Evolutionary conservation across 345 rosid species (phyloP).

Genomic region (Reutealis trisperma): DNA sequence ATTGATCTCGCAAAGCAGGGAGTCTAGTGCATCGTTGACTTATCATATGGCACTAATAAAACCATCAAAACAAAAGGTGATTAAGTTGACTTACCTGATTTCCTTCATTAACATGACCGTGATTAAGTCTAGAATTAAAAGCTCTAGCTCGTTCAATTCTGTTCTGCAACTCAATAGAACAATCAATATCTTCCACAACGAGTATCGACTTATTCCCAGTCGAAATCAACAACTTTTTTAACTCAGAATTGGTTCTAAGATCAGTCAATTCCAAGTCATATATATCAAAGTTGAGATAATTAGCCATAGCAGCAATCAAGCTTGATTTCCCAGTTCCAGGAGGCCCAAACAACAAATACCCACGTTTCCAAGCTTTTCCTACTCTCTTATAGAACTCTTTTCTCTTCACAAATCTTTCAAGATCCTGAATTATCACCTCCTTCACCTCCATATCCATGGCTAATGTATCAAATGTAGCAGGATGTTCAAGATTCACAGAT

Average conservation of each 20-base stretch:
- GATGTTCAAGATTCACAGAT: constrained; percentile 35
- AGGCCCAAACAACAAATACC: constrained; percentile 55
- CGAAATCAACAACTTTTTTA: constrained; percentile 44
- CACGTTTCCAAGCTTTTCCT: constrained; percentile 65
- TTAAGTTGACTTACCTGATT: not conserved
- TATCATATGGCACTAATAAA: not conserved
- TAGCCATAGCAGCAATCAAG: constrained; percentile 64
- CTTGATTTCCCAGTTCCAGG: constrained; percentile 69
- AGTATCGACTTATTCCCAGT: constrained; percentile 53
- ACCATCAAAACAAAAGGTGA: not conserved
- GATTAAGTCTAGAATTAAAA: not conserved
- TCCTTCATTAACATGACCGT: not conserved
- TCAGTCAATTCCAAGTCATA: constrained; percentile 54
- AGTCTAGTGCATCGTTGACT: no score
- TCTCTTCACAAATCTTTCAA: constrained; percentile 51
- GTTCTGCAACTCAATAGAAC: constrained; percentile 24
- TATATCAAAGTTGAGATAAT: constrained; percentile 55
- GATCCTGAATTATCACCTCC: constrained; percentile 35
- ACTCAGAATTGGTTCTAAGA: constrained; percentile 36
- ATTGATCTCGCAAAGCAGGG: no score
- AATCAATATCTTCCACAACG: constrained; percentile 63
- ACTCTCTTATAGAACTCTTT: constrained; percentile 52
- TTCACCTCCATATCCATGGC: constrained; percentile 34
- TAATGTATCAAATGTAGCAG: constrained; percentile 30
- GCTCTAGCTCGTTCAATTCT: constrained; percentile 9